phyloP scores from a whole-genome alignment of 768 basidiomycete genomes.

The Pisolithus orientalis region DNA sequence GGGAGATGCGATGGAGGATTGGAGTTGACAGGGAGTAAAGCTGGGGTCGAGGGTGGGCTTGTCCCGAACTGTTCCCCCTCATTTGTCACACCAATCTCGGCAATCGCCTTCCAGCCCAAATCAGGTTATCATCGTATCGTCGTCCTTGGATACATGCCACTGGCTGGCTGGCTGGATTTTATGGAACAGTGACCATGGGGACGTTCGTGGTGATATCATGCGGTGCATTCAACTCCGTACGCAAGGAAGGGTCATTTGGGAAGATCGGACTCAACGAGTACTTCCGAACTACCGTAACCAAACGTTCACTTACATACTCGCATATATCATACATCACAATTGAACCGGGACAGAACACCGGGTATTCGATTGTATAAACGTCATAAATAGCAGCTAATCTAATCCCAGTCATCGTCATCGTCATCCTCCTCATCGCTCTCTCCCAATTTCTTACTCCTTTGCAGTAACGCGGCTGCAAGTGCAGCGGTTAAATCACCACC shows the following conservation, averaged over 20 bases:
- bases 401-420: slow-evolving; percentile 62
- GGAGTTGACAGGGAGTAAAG: slow-evolving; percentile 7
- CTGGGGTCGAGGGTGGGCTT: slow-evolving; percentile 4
- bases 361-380: slow-evolving; percentile 9
- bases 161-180: too few relatives aligned
- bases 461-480: slow-evolving; percentile 74
- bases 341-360: not conserved
- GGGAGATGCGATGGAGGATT: slow-evolving; percentile 3
- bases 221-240: not conserved
- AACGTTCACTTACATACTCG: not conserved
- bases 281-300: not conserved
- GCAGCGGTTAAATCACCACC: slow-evolving; percentile 78
- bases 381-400: slow-evolving; percentile 6
- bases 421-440: slow-evolving; percentile 81
- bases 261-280: not conserved
- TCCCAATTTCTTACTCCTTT: slow-evolving; percentile 81
- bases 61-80: not conserved
- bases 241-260: not conserved
- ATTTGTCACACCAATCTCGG: slow-evolving; percentile 18
- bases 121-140: slow-evolving; percentile 12
- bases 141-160: not conserved
- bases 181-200: too few relatives aligned
- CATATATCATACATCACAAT: not conserved
- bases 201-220: too few relatives aligned
- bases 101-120: slow-evolving; percentile 25